Conservation (phyloP, 306 rosid genomes). For the Ochetophila trinervis region DNA sequence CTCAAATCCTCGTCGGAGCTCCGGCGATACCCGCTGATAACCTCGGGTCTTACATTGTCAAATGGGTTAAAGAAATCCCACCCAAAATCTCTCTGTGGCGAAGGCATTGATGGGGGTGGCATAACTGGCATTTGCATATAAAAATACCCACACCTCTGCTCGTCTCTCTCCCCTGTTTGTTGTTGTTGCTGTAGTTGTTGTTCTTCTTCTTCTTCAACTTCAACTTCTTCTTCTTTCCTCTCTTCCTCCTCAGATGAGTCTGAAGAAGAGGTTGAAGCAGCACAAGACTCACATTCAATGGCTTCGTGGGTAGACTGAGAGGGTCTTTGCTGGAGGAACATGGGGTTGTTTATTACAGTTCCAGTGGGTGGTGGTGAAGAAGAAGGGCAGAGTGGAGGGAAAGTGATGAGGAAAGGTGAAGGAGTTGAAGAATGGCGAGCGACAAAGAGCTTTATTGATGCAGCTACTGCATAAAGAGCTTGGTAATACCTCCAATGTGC, state of each 20-base stretch:
- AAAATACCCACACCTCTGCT: constrained; percentile 52
- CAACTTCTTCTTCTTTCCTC: constrained; percentile 35
- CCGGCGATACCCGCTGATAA: constrained; percentile 48
- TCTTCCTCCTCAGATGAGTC: constrained; percentile 66
- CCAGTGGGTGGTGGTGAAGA: constrained; percentile 45
- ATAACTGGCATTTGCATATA: constrained; percentile 71
- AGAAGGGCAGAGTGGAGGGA: constrained; percentile 55
- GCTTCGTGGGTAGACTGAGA: constrained; percentile 67
- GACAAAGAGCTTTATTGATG: constrained; percentile 73
- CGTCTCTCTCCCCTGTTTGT: constrained; percentile 34
- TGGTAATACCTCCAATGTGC: constrained; percentile 83
- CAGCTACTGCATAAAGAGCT: constrained; percentile 72
- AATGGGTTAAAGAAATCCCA: constrained; percentile 98
- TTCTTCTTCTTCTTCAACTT: constrained; percentile 37
- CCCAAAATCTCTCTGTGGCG: constrained; percentile 78
- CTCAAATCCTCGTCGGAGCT: constrained; percentile 73
- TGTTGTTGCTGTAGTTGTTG: constrained; percentile 22
- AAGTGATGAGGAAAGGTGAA: constrained; percentile 81
- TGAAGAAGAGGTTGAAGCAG: constrained; percentile 48
- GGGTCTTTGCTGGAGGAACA: constrained; percentile 78
- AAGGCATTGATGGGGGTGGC: constrained; percentile 50
- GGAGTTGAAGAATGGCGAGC: constrained; percentile 85
- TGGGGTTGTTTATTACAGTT: constrained; percentile 68
- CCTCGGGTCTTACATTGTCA: constrained; percentile 60
- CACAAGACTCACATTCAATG: constrained; percentile 48